Base-by-base conservation (phyloP, 169 alveolate species). In the Plasmodium vivax region DNA sequence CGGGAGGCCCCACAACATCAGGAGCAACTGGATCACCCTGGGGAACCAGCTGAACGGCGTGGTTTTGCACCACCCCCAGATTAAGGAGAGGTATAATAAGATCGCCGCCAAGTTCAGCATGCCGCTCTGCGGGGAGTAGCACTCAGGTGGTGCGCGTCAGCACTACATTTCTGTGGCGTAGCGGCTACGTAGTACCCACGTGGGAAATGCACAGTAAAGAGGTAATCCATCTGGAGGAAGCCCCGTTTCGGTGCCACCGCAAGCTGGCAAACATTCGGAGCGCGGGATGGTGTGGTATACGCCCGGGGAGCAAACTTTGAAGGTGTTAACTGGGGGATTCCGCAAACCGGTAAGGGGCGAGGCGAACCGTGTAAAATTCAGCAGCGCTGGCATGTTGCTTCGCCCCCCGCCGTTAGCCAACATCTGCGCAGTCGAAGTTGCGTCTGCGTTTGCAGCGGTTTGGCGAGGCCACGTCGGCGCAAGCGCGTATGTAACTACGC, bases 1-100 rank as follows among this genome's bases (percentile, higher is more conserved):
- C 95, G 99, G 99, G 23, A 96, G 99, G 90, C 97, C 98, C 54
- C 99, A 98, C 96, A 98, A 98, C 96, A 96, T 98, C 62, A 97
- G 99, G 80, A 97, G 96, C 51, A 98, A 98, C 82, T 98, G 99
- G 99, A 96, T 98, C 71, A 98, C 99, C 36, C 84, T 98, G 23
- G 99, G 99, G 81, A 97, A 91, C 98, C 97, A 92, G 87, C 97
- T 72, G 95, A 96, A 80, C 93, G 97, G 96, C 95, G 98, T 94
- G 94, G 97, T 94, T 85, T 94, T 84, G 97, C 97, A 83, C 87
- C 98, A 73, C 94, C 95, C 96, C 14, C 96, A 95, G 81, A 88
- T 93, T 47, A 93, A 94, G 94, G 91, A 95, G n/a, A 54, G 94
- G 62, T 88, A 88, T 80, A 88, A 62, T 93, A 95, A 43, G 83